These are phyloP conservation scores for Crucibulum laeve DNA, from an alignment of 768 basidiomycete species.

Conservation along the genomic window DNA sequence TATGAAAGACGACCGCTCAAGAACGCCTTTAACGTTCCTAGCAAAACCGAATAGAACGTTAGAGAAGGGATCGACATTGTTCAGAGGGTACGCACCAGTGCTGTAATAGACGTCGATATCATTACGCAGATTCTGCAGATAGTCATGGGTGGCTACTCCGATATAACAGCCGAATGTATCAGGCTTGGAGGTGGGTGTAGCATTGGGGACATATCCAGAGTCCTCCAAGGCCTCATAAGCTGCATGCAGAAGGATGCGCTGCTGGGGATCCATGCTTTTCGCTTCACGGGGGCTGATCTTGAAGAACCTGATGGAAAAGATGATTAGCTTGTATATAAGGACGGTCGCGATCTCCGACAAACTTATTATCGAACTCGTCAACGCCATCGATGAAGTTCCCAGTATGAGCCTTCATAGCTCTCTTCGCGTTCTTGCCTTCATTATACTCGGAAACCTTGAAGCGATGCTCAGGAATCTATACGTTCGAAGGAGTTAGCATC, in stretches of 20 bases:
- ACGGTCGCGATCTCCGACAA: too few species aligned
- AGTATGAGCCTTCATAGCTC: slow-evolving; percentile 51
- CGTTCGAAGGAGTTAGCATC: slow-evolving; percentile 4
- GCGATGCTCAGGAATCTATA: slow-evolving; percentile 57
- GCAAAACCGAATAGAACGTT: background rate
- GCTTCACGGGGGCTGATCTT: slow-evolving; percentile 73
- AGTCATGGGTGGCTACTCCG: slow-evolving; percentile 69
- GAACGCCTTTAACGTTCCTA: slow-evolving; percentile 67
- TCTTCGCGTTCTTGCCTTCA: slow-evolving; percentile 23
- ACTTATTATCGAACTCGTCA: slow-evolving; percentile 60
- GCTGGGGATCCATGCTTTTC: slow-evolving; percentile 73
- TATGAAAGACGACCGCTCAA: slow-evolving; percentile 71
- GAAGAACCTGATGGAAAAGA: too few species aligned
- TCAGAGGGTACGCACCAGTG: slow-evolving; percentile 40
- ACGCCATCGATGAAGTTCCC: slow-evolving; percentile 62
- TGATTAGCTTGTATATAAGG: too few species aligned
- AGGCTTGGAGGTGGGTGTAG: slow-evolving; percentile 45
- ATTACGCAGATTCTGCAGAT: slow-evolving; percentile 57
- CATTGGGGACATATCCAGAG: slow-evolving; percentile 63
- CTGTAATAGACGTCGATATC: slow-evolving; percentile 69
- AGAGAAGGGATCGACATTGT: background rate
- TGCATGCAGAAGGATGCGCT: slow-evolving; percentile 61
- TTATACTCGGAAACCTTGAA: slow-evolving; percentile 44
- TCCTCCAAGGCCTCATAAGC: slow-evolving; percentile 68
- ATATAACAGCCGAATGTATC: slow-evolving; percentile 62